Evolutionary conservation across 768 basidiomycete species (phyloP).

Genomic region (Boletus edulis): DNA sequence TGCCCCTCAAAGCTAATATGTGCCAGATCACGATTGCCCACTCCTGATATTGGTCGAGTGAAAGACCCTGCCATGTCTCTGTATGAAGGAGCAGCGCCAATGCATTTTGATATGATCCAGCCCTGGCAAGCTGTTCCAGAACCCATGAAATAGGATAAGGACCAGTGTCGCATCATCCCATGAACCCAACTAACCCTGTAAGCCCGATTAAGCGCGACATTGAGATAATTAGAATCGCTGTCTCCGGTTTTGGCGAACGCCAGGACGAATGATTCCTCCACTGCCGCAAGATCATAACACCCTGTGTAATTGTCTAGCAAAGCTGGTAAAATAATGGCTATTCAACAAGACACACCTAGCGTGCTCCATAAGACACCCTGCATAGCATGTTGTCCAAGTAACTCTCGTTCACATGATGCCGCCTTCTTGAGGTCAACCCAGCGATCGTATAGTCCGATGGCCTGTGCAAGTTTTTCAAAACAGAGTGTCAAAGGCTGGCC

Average conservation of each 20-base stretch:
- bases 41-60: conserved; percentile 58
- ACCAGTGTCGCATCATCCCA: neutral
- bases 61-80: conserved; percentile 65
- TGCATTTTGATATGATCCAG: conserved; percentile 63
- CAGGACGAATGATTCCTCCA: conserved; percentile 70
- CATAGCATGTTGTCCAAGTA: conserved; percentile 72
- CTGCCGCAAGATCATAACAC: conserved; percentile 57
- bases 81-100: conserved; percentile 65
- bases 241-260: conserved; percentile 60
- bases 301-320: conserved; percentile 41
- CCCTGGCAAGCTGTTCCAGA: conserved; percentile 56
- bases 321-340: neutral
- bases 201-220: conserved; percentile 61
- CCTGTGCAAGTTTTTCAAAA: conserved; percentile 67
- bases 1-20: conserved; percentile 63
- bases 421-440: conserved; percentile 61
- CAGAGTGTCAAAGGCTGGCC: conserved; percentile 68
- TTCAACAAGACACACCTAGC: conserved; percentile 45
- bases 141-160: conserved; percentile 7
- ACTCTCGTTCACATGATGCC: conserved; percentile 51
- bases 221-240: conserved; percentile 60
- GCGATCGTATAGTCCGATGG: conserved; percentile 65
- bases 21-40: conserved; percentile 84
- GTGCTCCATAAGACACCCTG: conserved; percentile 73
- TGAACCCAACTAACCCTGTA: conserved; percentile 49